Conservation (phyloP, 2,329 filamentous ascomycete species). For the Cordyceps tenuipes region DNA sequence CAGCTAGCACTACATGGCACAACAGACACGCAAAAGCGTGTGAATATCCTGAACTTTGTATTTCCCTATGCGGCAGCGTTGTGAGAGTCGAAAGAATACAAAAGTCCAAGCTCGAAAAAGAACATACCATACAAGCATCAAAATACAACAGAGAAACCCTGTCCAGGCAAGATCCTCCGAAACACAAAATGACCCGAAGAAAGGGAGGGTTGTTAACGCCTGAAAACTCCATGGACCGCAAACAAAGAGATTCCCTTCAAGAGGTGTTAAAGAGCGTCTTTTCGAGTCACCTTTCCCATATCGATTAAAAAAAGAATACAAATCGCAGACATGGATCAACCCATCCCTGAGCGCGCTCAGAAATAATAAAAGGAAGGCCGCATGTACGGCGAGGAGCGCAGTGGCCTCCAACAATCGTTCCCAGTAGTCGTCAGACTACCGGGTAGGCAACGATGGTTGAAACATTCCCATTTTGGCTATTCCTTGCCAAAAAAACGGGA, state of each 20-base stretch:
- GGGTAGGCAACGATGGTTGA: neutral
- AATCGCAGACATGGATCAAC: neutral
- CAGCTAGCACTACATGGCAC: no score
- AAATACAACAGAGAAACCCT: neutral
- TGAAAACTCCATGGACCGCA: neutral
- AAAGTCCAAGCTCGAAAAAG: neutral
- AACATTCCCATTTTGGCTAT: neutral
- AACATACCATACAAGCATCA: neutral
- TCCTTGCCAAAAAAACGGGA: neutral
- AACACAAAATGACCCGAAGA: neutral
- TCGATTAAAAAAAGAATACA: slow-evolving; percentile 5
- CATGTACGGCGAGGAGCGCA: neutral
- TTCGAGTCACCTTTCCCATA: neutral
- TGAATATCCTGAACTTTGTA: neutral
- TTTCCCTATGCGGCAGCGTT: neutral
- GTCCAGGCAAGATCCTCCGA: neutral
- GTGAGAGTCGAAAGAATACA: neutral
- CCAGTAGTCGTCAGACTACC: neutral
- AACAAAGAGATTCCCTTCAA: neutral
- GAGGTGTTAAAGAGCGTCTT: slow-evolving; percentile 7
- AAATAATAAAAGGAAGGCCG: neutral
- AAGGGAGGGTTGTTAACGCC: neutral
- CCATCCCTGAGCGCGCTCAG: neutral
- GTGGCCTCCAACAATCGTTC: neutral
- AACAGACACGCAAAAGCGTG: neutral